Evolutionary conservation across 2,329 filamentous ascomycete genomes (phyloP).

Genomic region (Pseudogymnoascus sp.): DNA sequence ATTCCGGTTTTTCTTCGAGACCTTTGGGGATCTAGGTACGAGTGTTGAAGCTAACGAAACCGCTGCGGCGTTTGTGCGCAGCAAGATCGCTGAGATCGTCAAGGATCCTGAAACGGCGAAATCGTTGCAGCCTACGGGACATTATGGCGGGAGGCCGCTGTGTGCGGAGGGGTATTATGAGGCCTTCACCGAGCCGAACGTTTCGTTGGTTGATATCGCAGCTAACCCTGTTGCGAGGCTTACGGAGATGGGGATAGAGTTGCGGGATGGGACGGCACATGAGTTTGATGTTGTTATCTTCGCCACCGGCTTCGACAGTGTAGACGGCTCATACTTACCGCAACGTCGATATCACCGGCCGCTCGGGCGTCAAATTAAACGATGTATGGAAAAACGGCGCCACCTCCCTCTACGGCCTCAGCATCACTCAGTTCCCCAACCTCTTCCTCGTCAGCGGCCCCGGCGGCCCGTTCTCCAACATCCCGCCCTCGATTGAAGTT

Average conservation of each 20-base stretch:
- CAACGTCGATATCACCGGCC: constrained; percentile 27
- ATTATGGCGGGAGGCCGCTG: constrained; percentile 25
- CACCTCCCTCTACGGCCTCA: constrained; percentile 32
- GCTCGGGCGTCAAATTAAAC: constrained; percentile 22
- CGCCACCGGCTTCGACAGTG: constrained; percentile 31
- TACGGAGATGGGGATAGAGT: constrained; percentile 30
- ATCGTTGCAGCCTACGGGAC: constrained; percentile 15
- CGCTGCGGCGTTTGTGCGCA: constrained; percentile 20
- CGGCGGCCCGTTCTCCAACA: constrained; percentile 34
- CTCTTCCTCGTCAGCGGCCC: constrained; percentile 39
- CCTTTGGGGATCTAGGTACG: constrained; percentile 21
- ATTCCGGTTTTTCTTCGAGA: constrained; percentile 26
- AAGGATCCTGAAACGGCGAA: constrained; percentile 19
- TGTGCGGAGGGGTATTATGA: constrained; percentile 44
- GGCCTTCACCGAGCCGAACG: constrained; percentile 36
- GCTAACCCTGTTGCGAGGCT: constrained; percentile 34
- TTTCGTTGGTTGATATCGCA: constrained; percentile 38
- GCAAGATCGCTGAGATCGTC: constrained; percentile 21
- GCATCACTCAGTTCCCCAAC: constrained; percentile 37
- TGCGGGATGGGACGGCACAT: constrained; percentile 21
- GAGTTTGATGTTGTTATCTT: constrained; percentile 28
- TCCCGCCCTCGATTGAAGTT: constrained; percentile 32
- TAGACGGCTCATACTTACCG: constrained; percentile 28
- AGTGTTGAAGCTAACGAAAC: constrained; percentile 21
- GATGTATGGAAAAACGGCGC: constrained; percentile 29